Evolutionary conservation across 2,329 filamentous ascomycete genomes (phyloP), one percentile per base, ranked within the genome.

Genomic region (Fusarium caatingaense): DNA sequence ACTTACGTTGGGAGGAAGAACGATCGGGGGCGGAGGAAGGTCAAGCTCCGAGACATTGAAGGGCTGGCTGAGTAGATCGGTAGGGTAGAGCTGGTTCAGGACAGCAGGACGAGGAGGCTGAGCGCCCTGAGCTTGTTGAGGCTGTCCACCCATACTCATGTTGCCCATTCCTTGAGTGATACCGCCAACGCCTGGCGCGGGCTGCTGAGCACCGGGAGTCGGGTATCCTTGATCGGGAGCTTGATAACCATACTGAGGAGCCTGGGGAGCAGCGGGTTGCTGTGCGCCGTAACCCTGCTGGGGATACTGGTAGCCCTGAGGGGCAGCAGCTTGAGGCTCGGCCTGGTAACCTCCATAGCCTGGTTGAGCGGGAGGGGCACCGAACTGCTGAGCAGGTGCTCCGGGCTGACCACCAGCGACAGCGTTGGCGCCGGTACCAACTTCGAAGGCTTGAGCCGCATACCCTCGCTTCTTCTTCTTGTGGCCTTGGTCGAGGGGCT

Each of bases 41-140:
- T 98, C 95, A 69, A 99, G 84, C 83, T 98, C 96, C 51, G 92
- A 90, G 73, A 97, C 94, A 78, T 97, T 95, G 83, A 99, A 97
- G 27, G 95, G 94, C 81, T 97, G 93, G 74, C 92, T 93, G 76
- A 97, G 87, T 65, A 99, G 87, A 78, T 99, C 96, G 45, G 94
- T 95, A 20, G 94, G 93, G 79, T 96, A 95, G 64, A 98, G 88
- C 82, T 95, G 93, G 82, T 98, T 98, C 73, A 97, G 83, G 73
- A 83, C 84, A 72, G 83, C 85, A 73, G 77, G 82, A 75, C 80
- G 80, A 69, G 76, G 73, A 25, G 79, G 76, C 66, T 81, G 81
- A n/a, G 84, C 71, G 37, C 64, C 72, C 65, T 79, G 73, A 40
- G 67, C 82, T 53, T 86, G 87, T 63, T 76, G 68, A 57, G 76